These are phyloP conservation scores for Euphorbia corollata DNA, from an alignment of 441 rosid genomes.

Conservation along the genomic window DNA sequence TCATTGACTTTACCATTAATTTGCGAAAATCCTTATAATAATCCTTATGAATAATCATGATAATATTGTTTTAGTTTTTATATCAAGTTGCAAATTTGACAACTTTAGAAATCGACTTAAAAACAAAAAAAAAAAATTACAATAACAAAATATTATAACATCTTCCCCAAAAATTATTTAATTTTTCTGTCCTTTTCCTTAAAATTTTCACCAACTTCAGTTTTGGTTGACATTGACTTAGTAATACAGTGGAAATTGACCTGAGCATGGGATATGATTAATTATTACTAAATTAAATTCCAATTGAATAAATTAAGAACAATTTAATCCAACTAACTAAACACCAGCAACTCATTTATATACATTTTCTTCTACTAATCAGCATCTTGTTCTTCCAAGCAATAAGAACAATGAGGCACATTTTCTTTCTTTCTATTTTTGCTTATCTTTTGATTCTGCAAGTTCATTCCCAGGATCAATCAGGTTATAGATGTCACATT, in stretches of 20 bases:
- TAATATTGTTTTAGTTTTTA: no score
- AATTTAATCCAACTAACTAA: not conserved
- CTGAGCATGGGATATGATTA: not conserved
- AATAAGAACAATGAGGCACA: not conserved
- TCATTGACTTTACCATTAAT: no score
- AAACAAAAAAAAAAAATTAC: no score
- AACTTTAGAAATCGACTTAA: no score
- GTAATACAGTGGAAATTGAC: not conserved
- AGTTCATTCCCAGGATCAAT: conserved; percentile 18
- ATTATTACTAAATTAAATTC: not conserved
- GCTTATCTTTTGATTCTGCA: conserved; percentile 8
- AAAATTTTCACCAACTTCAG: not conserved
- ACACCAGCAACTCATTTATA: not conserved
- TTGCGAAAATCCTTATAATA: no score
- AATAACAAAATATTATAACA: not conserved
- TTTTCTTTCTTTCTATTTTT: not conserved
- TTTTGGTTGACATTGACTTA: not conserved
- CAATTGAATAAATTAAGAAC: not conserved
- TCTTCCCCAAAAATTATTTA: not conserved
- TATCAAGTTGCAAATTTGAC: no score
- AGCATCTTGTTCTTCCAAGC: not conserved
- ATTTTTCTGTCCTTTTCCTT: not conserved
- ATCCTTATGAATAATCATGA: no score
- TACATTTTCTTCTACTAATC: not conserved
- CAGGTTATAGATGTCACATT: conserved; percentile 21